phyloP scores from a whole-genome alignment of 2,329 filamentous ascomycete genomes.

The Fonsecaea monophora region DNA sequence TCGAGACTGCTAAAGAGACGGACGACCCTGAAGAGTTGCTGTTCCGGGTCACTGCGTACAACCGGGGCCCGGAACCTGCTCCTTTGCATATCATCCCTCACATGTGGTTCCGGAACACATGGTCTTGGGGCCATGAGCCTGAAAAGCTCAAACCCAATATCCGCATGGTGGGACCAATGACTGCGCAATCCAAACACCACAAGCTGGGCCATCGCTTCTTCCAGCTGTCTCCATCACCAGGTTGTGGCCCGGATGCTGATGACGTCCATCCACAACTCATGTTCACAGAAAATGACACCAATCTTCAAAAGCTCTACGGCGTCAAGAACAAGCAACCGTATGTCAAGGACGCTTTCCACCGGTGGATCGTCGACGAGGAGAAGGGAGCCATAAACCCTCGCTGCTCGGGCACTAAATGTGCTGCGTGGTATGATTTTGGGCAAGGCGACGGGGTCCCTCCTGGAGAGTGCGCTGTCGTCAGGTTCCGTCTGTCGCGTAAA shows the following conservation, averaged over 20 bases:
- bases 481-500: conserved; percentile 83
- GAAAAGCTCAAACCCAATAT: conserved; percentile 81
- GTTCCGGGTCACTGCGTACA: conserved; percentile 96
- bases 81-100: conserved; percentile 93
- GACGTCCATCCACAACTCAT: conserved; percentile 85
- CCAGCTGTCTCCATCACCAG: conserved; percentile 86
- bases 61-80: conserved; percentile 86
- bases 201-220: conserved; percentile 83
- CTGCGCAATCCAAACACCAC: conserved; percentile 78
- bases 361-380: conserved; percentile 81
- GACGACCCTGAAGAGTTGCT: conserved; percentile 89
- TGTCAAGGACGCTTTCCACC: conserved; percentile 95
- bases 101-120: conserved; percentile 96
- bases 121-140: conserved; percentile 87
- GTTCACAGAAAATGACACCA: conserved; percentile 96
- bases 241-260: conserved; percentile 75
- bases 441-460: conserved; percentile 85
- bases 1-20: conserved; percentile 93
- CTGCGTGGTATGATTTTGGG: conserved; percentile 91
- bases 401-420: conserved; percentile 82
- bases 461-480: conserved; percentile 92
- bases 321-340: conserved; percentile 80
- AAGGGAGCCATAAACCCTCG: conserved; percentile 82
- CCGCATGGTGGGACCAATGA: conserved; percentile 67
- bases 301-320: conserved; percentile 76